A percentile compares a stretch with the other conserved stretches of the same genome.
Evolutionary conservation across 768 basidiomycete genomes (phyloP).

Genomic region (Crassisporium funariophilum): DNA sequence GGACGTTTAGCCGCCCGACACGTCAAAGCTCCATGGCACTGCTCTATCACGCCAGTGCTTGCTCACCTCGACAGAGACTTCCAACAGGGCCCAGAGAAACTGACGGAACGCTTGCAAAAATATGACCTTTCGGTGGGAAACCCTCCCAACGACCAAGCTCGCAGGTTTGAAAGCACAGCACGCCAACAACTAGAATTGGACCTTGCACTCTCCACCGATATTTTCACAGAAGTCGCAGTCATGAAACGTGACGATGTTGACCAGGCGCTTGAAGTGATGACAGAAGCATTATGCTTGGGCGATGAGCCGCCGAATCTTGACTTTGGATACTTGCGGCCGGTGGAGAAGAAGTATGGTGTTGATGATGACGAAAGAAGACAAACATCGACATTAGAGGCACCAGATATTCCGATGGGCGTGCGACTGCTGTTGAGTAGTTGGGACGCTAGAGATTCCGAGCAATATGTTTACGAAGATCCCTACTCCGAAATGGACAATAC

Average conservation of each 20-base stretch:
- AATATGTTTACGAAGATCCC: constrained; percentile 56
- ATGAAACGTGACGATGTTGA: constrained; percentile 25
- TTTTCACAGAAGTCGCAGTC: constrained; percentile 53
- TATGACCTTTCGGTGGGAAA: constrained; percentile 45
- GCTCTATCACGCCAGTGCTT: constrained; percentile 50
- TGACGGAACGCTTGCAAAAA: constrained; percentile 40
- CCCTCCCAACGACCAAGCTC: constrained; percentile 39
- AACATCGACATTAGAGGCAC: constrained; percentile 5
- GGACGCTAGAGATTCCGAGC: constrained; percentile 57
- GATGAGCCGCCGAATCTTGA: constrained; percentile 57
- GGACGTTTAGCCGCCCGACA: constrained; percentile 45
- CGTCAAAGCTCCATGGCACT: constrained; percentile 53
- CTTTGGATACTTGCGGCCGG: constrained; percentile 65
- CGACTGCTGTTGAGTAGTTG: constrained; percentile 70
- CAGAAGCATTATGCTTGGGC: constrained; percentile 57
- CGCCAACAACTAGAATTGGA: constrained; percentile 66
- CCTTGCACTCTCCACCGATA: constrained; percentile 56
- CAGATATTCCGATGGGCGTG: constrained; percentile 50
- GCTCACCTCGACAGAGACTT: constrained; percentile 41
- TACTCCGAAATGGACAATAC: constrained; percentile 42
- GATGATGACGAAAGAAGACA: constrained; percentile 18
- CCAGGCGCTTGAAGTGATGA: constrained; percentile 54
- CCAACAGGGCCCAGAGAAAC: constrained; percentile 32
- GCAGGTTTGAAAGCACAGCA: constrained; percentile 53
- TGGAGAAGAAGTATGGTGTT: constrained; percentile 27